Base-by-base conservation (phyloP, 805 yeast species). In the Clavispora phyllophila region DNA sequence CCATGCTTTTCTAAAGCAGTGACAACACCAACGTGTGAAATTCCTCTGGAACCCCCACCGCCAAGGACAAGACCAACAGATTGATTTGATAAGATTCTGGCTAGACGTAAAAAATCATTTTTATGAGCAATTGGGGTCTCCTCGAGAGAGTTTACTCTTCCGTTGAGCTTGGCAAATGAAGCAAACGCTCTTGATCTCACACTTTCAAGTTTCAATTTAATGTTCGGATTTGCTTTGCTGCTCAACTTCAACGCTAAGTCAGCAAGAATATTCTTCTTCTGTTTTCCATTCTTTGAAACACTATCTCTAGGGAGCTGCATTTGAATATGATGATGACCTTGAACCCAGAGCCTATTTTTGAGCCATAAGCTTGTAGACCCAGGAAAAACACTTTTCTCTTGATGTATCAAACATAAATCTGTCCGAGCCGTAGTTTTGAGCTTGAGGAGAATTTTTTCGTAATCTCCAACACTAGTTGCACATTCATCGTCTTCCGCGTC, bases 21-120 rank as follows among this genome's bases (percentile, higher is more conserved):
- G n/a, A 91, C 77, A 3, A 93, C 83, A 3, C 99, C 99, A 32
- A 91, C 72, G 60, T 91, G 99, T 12, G 96, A 78, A 12, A 91
- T 73, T 1, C 99, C 99, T 52, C 98, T 73, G 0, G 98, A 96
- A 34, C 99, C 99, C 32, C 99, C 99, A 12, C 99, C 99, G 6
- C 99, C 99, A 3, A 91, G 69, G 5, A 91, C 97, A 15, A 93
- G 68, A 0, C 98, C 99, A 32, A 93, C 86, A 0, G 96, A 96
- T 58, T 89, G 88, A 7, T 96, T 96, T 0, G 96, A 86, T 13
- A 91, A 65, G 8, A 93, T 76, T 55, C 99, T 75, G 0, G 99
- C 98, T 28, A 91, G 65, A 44, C 99, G 74, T 61, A 87, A 70
- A 60, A 93, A 93, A 60, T 91, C 99, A 59, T 83, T 84, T 28